phyloP scores from a whole-genome alignment of 2,329 filamentous ascomycete species.

The Zasmidium cellare region DNA sequence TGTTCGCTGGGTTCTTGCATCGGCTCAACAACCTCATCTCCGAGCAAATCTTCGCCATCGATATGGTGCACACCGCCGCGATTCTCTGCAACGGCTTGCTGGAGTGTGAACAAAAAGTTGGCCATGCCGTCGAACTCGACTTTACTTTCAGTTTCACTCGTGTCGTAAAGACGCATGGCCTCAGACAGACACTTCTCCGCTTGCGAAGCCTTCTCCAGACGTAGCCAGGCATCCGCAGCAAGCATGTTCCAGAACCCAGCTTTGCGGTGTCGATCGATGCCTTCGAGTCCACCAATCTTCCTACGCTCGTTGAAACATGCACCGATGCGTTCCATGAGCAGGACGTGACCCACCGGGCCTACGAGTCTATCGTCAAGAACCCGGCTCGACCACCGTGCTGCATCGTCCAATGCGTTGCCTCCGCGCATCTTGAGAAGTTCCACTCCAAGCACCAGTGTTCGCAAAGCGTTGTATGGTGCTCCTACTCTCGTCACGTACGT shows the following conservation, averaged over 20 bases:
- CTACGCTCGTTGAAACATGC: constrained; percentile 75
- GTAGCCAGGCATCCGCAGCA: constrained; percentile 80
- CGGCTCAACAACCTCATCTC: constrained; percentile 28
- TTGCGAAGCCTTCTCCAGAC: constrained; percentile 72
- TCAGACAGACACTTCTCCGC: constrained; percentile 76
- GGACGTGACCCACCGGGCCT: constrained; percentile 72
- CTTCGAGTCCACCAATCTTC: constrained; percentile 64
- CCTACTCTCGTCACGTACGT: constrained; percentile 86
- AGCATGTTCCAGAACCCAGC: constrained; percentile 86
- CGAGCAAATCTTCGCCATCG: constrained; percentile 35
- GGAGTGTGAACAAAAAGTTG: constrained; percentile 66
- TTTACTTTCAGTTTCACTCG: constrained; percentile 6
- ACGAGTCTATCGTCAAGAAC: constrained; percentile 77
- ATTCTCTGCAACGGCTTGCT: constrained; percentile 58
- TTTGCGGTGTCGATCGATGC: constrained; percentile 76
- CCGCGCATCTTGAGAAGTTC: constrained; percentile 83
- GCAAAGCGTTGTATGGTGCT: constrained; percentile 75
- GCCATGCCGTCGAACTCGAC: constrained; percentile 53
- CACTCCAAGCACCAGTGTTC: constrained; percentile 72
- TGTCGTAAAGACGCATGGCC: constrained; percentile 56
- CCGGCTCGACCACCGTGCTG: constrained; percentile 78
- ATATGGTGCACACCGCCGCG: constrained; percentile 37
- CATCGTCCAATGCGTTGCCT: constrained; percentile 78
- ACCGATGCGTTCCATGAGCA: constrained; percentile 83
- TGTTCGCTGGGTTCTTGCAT: constrained; percentile 39